A percentile compares a stretch with the other conserved stretches of the same genome.
These are phyloP conservation scores for Erythrophleum ivorense DNA, from an alignment of 331 rosid species.

Conservation along the genomic window DNA sequence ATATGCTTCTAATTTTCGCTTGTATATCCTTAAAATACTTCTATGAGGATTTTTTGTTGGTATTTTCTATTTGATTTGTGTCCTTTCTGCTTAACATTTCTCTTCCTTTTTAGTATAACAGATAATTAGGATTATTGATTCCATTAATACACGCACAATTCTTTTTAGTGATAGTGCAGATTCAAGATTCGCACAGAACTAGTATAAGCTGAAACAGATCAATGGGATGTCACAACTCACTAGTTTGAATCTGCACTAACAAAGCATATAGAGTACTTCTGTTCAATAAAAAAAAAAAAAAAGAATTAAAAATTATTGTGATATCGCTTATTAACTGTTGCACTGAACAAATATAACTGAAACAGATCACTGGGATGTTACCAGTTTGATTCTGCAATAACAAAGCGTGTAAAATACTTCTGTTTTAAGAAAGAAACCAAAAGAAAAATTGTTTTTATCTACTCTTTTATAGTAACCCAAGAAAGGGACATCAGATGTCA, in stretches of 20 bases:
- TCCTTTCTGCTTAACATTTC: neutral
- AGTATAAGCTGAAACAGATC: neutral
- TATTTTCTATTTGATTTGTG: slow-evolving; percentile 2
- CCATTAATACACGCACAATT: neutral
- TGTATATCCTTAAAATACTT: neutral
- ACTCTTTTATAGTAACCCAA: neutral
- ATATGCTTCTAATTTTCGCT: neutral
- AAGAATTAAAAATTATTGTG: neutral
- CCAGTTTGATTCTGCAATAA: slow-evolving; percentile 12
- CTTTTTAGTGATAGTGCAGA: neutral
- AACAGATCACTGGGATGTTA: slow-evolving; percentile 1
- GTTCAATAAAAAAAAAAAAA: neutral
- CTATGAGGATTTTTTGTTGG: slow-evolving; percentile 5
- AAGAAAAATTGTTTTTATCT: neutral
- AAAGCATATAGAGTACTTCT: slow-evolving; percentile 18
- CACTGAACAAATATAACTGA: neutral
- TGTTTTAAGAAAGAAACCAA: neutral
- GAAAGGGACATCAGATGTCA: neutral
- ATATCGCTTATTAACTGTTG: neutral
- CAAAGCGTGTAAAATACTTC: slow-evolving; percentile 7
- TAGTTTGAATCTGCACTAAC: slow-evolving; percentile 16
- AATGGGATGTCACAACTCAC: neutral
- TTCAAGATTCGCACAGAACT: neutral
- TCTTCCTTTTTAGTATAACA: neutral
- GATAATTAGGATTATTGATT: neutral